phyloP scores from a whole-genome alignment of 192 early-diverging fungal species.

The Spizellomyces sp. region DNA sequence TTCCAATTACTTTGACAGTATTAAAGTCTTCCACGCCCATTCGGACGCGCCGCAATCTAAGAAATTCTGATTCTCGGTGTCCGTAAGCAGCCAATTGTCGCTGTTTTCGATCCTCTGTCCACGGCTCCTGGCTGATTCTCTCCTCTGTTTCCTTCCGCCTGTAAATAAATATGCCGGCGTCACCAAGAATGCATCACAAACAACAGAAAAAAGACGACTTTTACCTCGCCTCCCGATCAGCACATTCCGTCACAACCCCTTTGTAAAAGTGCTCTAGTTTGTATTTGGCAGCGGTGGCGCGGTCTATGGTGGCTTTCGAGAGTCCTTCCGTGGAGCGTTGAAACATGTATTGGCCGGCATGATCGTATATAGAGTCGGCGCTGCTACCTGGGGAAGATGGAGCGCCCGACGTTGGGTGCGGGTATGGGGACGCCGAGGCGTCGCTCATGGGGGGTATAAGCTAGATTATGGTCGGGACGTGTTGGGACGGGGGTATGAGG shows the following conservation, averaged over 20 bases:
- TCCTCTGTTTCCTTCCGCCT: constrained; percentile 82
- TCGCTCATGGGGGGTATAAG: too few relatives aligned
- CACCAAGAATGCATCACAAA: constrained; percentile 2
- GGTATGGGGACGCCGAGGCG: too few relatives aligned
- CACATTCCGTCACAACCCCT: constrained; percentile 82
- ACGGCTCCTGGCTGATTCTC: constrained; percentile 69
- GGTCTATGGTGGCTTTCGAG: constrained; percentile 78
- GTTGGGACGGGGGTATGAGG: too few relatives aligned
- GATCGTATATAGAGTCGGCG: neutral
- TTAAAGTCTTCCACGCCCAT: constrained; percentile 89
- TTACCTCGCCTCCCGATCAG: constrained; percentile 65
- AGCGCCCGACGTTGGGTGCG: too few relatives aligned
- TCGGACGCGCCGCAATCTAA: constrained; percentile 84
- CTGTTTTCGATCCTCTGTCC: constrained; percentile 86
- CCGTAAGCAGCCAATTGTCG: constrained; percentile 79
- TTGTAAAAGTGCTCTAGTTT: constrained; percentile 95
- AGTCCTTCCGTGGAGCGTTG: constrained; percentile 23
- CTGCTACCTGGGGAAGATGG: too few relatives aligned
- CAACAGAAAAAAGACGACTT: neutral
- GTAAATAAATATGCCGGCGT: neutral
- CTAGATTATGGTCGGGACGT: too few relatives aligned
- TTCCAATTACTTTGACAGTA: constrained; percentile 98
- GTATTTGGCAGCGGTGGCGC: constrained; percentile 86
- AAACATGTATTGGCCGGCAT: constrained; percentile 17
- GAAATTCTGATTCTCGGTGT: constrained; percentile 90